Percentiles rank a stretch among this genome's conserved stretches.
Evolutionary conservation across 345 rosid genomes (phyloP).

Genomic region (Jatropha curcas): DNA sequence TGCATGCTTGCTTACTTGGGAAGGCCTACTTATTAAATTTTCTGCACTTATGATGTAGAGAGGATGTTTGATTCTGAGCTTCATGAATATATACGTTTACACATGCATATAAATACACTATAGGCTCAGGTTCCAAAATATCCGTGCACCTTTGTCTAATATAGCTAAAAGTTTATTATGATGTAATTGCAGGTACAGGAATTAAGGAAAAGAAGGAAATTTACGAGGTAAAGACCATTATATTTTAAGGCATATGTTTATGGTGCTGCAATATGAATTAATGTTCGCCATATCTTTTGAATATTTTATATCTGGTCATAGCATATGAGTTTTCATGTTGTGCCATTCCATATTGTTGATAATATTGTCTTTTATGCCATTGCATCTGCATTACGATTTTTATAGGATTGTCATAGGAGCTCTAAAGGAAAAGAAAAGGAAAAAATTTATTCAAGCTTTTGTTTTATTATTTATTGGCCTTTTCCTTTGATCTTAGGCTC

Average conservation of each 20-base stretch:
- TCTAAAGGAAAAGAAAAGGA: neutral
- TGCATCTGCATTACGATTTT: neutral
- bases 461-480: neutral
- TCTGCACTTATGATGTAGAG: neutral
- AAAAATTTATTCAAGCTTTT: neutral
- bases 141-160: neutral
- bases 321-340: neutral
- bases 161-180: slow-evolving; percentile 11
- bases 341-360: neutral
- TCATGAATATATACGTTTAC: neutral
- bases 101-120: neutral
- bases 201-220: slow-evolving; percentile 29
- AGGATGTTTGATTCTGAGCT: slow-evolving; percentile 2
- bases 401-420: neutral
- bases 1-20: neutral
- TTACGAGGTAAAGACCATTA: slow-evolving; percentile 34
- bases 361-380: neutral
- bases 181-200: slow-evolving; percentile 35
- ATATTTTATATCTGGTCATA: neutral
- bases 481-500: neutral
- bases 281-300: neutral
- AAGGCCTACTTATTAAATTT: neutral
- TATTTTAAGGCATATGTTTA: slow-evolving; percentile 4
- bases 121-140: slow-evolving; percentile 1
- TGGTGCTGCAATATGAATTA: slow-evolving; percentile 5